Conservation (phyloP, 2,329 filamentous ascomycete species). For the Hyphodiscus sp. region DNA sequence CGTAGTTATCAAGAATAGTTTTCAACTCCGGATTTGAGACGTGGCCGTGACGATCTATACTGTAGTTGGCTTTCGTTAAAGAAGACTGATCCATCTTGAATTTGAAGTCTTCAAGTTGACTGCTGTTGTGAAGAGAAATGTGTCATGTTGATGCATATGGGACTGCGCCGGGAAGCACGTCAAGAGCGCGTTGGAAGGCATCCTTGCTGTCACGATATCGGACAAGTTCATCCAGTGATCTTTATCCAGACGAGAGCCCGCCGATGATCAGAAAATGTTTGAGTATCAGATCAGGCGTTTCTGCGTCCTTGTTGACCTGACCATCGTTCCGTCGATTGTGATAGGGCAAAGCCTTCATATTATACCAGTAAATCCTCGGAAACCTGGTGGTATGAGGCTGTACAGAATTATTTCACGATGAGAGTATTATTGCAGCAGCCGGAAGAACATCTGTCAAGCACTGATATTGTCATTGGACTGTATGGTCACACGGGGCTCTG, state of each 20-base stretch:
- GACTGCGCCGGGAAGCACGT: slow-evolving; percentile 19
- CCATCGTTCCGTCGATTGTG: no score
- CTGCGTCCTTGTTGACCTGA: no score
- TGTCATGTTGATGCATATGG: slow-evolving; percentile 23
- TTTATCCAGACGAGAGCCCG: slow-evolving; percentile 29
- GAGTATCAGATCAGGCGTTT: not conserved
- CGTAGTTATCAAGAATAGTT: slow-evolving; percentile 5
- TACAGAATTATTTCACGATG: no score
- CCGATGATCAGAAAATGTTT: slow-evolving; percentile 29
- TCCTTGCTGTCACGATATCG: slow-evolving; percentile 22
- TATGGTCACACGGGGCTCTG: no score
- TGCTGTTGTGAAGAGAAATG: slow-evolving; percentile 16
- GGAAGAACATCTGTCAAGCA: no score
- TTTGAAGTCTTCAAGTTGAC: slow-evolving; percentile 3
- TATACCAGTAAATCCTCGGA: no score
- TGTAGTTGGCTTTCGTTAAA: not conserved
- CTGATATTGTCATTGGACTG: no score
- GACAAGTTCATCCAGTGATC: slow-evolving; percentile 29
- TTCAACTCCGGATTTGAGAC: not conserved
- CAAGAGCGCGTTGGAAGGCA: slow-evolving; percentile 26
- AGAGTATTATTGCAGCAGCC: no score
- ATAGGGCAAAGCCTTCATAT: no score
- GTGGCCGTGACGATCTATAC: slow-evolving; percentile 1
- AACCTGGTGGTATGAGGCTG: no score
- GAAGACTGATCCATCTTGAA: not conserved